phyloP scores from a whole-genome alignment of 202 grass and related monocot species.

The Dendrocalamus latiflorus region DNA sequence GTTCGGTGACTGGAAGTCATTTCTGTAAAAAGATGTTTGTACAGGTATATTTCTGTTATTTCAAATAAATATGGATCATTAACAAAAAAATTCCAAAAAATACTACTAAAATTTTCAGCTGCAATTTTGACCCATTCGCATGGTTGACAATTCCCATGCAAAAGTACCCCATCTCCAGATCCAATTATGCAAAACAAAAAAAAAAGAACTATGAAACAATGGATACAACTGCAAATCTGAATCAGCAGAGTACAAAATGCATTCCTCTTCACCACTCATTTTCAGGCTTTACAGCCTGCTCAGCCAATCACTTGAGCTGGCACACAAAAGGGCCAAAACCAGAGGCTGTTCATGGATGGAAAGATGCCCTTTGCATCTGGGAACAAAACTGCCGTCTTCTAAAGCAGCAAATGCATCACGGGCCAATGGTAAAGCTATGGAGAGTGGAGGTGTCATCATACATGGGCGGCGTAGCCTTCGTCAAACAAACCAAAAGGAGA shows the following conservation, averaged over 20 bases:
- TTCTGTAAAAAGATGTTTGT: no score
- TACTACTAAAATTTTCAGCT: not conserved
- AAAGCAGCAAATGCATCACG: constrained; percentile 36
- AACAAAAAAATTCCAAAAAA: no score
- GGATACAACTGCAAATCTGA: constrained; percentile 26
- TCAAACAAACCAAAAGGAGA: constrained; percentile 18
- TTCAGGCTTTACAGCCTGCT: not conserved
- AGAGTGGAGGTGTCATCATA: constrained; percentile 19
- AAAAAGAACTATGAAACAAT: not conserved
- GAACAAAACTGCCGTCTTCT: constrained; percentile 31
- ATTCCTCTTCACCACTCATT: constrained; percentile 35
- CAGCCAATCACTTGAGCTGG: constrained; percentile 31
- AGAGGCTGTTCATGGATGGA: constrained; percentile 28
- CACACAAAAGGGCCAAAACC: constrained; percentile 13
- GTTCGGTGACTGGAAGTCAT: no score
- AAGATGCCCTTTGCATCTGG: constrained; percentile 26
- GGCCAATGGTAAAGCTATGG: constrained; percentile 25
- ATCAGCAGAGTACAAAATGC: constrained; percentile 8
- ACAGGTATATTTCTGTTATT: no score
- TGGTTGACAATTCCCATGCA: not conserved
- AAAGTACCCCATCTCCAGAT: not conserved
- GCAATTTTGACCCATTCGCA: not conserved
- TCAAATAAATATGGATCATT: no score
- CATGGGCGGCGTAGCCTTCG: constrained; percentile 20
- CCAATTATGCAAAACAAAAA: constrained; percentile 5